Evolutionary conservation across 139 green algal genomes (phyloP), one percentile per base, ranked within the genome.

Genomic region (Astrephomene gubernaculifera): DNA sequence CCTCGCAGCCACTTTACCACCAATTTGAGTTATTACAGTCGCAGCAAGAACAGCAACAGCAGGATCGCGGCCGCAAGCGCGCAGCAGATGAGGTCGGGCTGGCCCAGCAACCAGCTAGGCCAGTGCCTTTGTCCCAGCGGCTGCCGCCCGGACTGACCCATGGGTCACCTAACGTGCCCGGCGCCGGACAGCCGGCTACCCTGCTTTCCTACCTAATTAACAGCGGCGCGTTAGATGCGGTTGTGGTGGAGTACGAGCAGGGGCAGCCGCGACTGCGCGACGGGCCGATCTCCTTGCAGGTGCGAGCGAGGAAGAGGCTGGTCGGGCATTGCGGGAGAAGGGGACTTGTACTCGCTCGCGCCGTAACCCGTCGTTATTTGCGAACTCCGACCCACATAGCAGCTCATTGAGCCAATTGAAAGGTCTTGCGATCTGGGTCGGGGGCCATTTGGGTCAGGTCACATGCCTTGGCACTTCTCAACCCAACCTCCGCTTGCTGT

Each of bases 241-340:
- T 31, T 17, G 63, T 74, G 63, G 63, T 44, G 78, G 41, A 72
- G 78, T 61, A 64, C 61, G 36, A 63, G n/a, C 24, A 84, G 31
- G 78, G 78, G 6, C 43, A 36, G 25, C 43, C 44, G 44, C 78
- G 63, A 5, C 64, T 84, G 63, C 19, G 1, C n/a, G 78, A 84
- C 6, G 63, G 63, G 5, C 29, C 78, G 5, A 31, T 84, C n/a
- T 7, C 63, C 3, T 9, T 84, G 78, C 43, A 74, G 78, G 78
- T 70, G 65, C 7, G 76, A 52, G 33, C 33, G 17, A 12, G 64
- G 64, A 0, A 45, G 33, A 8, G 0, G 22, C 9, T 31, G 14
- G 33, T 7, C 24, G 57, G 57, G 21, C 19, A 33, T 12, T n/a
- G 17, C 57, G n/a, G n/a, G n/a, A n/a, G 22, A 10, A 33, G 21